These are phyloP conservation scores for Yarrowia sp. DNA, from an alignment of 805 yeast species.

Conservation along the genomic window DNA sequence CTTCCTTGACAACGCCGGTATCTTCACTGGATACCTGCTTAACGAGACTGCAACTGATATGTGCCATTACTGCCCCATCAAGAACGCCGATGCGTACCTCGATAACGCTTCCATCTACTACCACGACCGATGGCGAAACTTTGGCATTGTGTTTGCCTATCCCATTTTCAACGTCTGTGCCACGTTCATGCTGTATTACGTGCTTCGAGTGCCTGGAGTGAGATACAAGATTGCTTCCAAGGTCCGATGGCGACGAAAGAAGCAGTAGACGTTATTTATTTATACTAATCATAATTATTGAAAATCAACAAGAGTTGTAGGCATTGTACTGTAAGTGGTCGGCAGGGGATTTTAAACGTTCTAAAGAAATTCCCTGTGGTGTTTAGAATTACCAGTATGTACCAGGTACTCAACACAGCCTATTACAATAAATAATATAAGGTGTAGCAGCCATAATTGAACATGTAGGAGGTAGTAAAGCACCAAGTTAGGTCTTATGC, in stretches of 20 bases:
- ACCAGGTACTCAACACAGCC: no score
- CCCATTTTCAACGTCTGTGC: conserved; percentile 48
- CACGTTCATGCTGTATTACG: conserved; percentile 55
- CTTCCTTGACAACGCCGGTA: conserved; percentile 41
- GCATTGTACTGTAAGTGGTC: no score
- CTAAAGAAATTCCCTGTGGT: no score
- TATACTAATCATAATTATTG: conserved; percentile 16
- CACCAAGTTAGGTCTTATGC: no score
- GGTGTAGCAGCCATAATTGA: no score
- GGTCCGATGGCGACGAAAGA: conserved; percentile 16
- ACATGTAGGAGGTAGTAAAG: no score
- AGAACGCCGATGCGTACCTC: conserved; percentile 60
- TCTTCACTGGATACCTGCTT: conserved; percentile 45
- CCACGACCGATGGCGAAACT: conserved; percentile 53
- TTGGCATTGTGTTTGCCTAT: conserved; percentile 54
- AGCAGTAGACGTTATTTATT: conserved; percentile 1
- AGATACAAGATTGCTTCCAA: conserved; percentile 23
- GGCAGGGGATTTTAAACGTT: no score
- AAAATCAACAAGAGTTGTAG: neutral
- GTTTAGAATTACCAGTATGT: no score
- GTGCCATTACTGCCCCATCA: conserved; percentile 62
- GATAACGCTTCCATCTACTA: conserved; percentile 38
- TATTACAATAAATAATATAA: no score
- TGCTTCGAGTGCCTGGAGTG: conserved; percentile 62
- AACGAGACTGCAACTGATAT: conserved; percentile 46